A percentile compares a stretch with the other conserved stretches of the same genome.
Evolutionary conservation across 768 basidiomycete genomes (phyloP).

Genomic region (Russula vinacea): DNA sequence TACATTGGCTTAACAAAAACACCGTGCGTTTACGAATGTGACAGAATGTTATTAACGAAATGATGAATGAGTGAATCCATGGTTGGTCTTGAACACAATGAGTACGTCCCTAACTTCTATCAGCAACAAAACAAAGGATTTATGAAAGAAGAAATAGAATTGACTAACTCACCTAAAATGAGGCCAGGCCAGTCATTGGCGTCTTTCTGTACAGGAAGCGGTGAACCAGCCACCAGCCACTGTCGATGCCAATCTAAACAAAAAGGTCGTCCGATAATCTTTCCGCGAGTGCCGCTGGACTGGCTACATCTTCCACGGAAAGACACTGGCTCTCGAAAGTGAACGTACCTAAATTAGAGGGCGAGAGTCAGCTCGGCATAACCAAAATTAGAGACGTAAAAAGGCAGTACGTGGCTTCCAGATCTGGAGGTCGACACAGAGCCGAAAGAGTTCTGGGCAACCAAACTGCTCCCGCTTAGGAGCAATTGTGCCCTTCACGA

Average conservation of each 20-base stretch:
- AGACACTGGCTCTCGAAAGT: conserved; percentile 13
- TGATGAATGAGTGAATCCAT: neutral
- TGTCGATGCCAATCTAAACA: conserved; percentile 13
- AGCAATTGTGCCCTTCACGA: conserved; percentile 12
- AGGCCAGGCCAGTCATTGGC: neutral
- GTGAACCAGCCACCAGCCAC: conserved; percentile 19
- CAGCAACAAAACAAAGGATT: neutral
- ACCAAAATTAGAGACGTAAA: neutral
- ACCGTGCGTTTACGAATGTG: neutral
- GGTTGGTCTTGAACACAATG: neutral
- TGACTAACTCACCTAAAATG: neutral
- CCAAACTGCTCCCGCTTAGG: conserved; percentile 21
- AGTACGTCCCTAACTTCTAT: neutral
- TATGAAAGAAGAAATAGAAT: neutral
- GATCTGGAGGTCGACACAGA: conserved; percentile 12
- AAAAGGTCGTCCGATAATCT: neutral
- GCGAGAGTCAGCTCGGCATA: neutral
- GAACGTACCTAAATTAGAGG: conserved; percentile 7
- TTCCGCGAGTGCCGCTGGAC: conserved; percentile 11
- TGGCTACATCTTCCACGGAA: conserved; percentile 19
- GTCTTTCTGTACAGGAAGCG: conserved; percentile 10
- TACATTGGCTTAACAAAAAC: neutral
- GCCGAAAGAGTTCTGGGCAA: conserved; percentile 20
- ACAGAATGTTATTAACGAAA: neutral
- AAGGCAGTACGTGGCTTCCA: conserved; percentile 22